Percentiles rank a stretch among this genome's conserved stretches.
Evolutionary conservation across 768 basidiomycete species (phyloP).

Genomic region (Filobasidium floriforme): DNA sequence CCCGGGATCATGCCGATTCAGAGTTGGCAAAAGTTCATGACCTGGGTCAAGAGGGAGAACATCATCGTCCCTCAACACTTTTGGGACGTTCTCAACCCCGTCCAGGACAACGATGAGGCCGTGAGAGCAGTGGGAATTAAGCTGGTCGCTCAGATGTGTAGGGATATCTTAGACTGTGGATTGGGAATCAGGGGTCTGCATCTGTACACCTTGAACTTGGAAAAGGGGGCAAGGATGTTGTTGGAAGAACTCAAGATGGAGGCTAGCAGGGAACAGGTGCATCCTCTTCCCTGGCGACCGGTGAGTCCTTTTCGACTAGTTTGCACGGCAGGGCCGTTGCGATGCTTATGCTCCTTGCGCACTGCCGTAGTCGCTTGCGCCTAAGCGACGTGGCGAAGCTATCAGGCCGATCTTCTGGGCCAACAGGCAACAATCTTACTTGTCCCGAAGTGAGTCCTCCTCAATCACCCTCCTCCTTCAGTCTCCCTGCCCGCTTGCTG

Average conservation of each 20-base stretch:
- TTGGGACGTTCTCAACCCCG: constrained; percentile 68
- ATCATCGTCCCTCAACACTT: constrained; percentile 64
- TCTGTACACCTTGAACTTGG: constrained; percentile 96
- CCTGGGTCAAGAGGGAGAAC: constrained; percentile 46
- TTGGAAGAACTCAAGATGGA: constrained; percentile 77
- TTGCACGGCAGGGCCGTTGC: background rate
- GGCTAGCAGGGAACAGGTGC: constrained; percentile 62
- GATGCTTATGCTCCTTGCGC: background rate
- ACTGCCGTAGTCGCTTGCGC: constrained; percentile 65
- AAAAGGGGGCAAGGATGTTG: constrained; percentile 90
- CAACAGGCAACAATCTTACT: constrained; percentile 87
- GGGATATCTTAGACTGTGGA: constrained; percentile 65
- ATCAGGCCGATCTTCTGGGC: constrained; percentile 99
- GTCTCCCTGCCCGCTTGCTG: no score
- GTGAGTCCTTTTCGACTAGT: constrained; percentile 47
- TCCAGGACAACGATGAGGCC: constrained; percentile 86
- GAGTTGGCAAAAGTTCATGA: constrained; percentile 93
- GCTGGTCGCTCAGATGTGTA: constrained; percentile 89
- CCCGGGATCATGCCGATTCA: constrained; percentile 94
- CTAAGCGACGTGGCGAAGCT: constrained; percentile 77
- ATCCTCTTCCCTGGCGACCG: constrained; percentile 94
- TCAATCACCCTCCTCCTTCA: background rate
- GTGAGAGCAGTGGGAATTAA: constrained; percentile 88
- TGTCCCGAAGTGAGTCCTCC: constrained; percentile 58
- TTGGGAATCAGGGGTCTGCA: constrained; percentile 83